Evolutionary conservation across 495 filamentous ascomycete genomes (phyloP).

Genomic region (Sabuloglossum arenarium): DNA sequence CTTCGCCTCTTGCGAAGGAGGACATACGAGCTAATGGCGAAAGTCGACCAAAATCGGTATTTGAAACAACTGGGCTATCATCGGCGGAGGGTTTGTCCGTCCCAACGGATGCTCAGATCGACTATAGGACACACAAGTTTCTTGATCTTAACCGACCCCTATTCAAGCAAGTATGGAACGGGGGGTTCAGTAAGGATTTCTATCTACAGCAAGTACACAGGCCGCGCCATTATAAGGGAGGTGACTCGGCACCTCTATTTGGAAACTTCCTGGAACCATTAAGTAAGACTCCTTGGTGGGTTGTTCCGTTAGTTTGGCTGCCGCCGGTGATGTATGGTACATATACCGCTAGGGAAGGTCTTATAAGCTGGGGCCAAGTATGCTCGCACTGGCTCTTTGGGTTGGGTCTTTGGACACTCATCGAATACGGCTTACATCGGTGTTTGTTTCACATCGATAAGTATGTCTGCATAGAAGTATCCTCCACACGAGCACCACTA

Average conservation of each 20-base stretch:
- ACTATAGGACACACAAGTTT: conserved; percentile 81
- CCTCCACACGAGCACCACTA: conserved; percentile 4
- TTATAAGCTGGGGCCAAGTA: conserved; percentile 23
- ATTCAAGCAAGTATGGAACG: conserved; percentile 70
- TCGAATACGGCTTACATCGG: conserved; percentile 81
- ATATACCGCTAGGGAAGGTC: conserved; percentile 38
- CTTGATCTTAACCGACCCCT: conserved; percentile 75
- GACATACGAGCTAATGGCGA: conserved; percentile 14
- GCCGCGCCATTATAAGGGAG: conserved; percentile 83
- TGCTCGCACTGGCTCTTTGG: conserved; percentile 41
- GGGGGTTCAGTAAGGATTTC: conserved; percentile 78
- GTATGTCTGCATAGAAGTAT: conserved; percentile 22
- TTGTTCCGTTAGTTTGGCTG: conserved; percentile 73
- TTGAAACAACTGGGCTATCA: conserved; percentile 65
- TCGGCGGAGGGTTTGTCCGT: conserved; percentile 68
- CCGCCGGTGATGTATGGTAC: conserved; percentile 59
- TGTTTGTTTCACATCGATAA: conserved; percentile 87
- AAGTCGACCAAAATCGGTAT: conserved; percentile 24
- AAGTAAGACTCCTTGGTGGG: conserved; percentile 82
- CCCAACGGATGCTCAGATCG: conserved; percentile 52
- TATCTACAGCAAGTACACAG: conserved; percentile 94
- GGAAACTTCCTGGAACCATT: conserved; percentile 95
- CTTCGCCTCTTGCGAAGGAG: conserved; percentile 19
- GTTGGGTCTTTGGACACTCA: conserved; percentile 61
- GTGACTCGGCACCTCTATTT: conserved; percentile 81